Conservation (phyloP, 1,284 basidiomycete genomes). For the Fistulina hepatica region DNA sequence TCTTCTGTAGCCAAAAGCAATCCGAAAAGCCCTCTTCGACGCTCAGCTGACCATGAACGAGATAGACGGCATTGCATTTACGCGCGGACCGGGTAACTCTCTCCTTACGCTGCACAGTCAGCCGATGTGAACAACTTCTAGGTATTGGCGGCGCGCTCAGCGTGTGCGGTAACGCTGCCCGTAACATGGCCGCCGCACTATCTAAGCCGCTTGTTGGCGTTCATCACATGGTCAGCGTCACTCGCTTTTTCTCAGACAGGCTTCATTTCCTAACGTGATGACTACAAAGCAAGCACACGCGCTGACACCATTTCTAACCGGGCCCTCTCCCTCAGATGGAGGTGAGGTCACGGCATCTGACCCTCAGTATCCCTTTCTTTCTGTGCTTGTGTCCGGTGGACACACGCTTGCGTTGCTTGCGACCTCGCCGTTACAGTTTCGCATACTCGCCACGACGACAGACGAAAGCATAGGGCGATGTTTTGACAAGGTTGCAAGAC, state of each 20-base stretch:
- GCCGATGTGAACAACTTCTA: conserved; percentile 20
- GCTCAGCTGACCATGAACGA: conserved; percentile 49
- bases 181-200: conserved; percentile 66
- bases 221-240: conserved; percentile 76
- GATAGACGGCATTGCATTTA: conserved; percentile 84
- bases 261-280: conserved; percentile 3
- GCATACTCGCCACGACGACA: conserved; percentile 62
- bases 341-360: conserved; percentile 16
- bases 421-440: conserved; percentile 44
- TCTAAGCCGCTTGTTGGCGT: conserved; percentile 79
- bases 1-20: conserved; percentile 78
- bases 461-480: conserved; percentile 73
- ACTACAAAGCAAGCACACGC: conserved; percentile 81
- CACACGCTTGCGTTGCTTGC: conserved; percentile 83
- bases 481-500: conserved; percentile 71
- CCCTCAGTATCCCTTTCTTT: conserved; percentile 78
- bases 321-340: conserved; percentile 30
- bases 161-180: conserved; percentile 70
- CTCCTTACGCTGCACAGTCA: no score
- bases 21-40: conserved; percentile 54
- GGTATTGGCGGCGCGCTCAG: conserved; percentile 75
- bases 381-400: conserved; percentile 81
- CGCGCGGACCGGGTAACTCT: conserved; percentile 68
- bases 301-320: conserved; percentile 72
- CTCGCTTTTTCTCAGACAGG: not conserved